phyloP scores from a whole-genome alignment of 768 basidiomycete species.

The Naematelia aurantialba region DNA sequence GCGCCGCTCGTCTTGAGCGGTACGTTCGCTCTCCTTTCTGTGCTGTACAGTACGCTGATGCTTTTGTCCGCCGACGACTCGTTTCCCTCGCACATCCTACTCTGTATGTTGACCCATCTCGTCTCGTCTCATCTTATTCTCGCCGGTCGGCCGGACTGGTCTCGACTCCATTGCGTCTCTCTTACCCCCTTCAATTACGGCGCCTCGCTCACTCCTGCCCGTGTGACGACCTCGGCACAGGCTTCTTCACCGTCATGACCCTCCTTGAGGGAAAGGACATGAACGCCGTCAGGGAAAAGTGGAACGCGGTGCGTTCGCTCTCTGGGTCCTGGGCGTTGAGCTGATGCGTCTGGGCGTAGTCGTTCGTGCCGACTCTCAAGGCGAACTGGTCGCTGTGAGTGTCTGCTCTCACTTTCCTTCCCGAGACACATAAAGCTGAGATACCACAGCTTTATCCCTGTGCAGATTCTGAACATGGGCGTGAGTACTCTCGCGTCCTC shows the following conservation, averaged over 20 bases:
- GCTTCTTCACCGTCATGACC: constrained; percentile 73
- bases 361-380: constrained; percentile 44
- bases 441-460: constrained; percentile 39
- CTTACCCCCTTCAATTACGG: background rate
- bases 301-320: constrained; percentile 45
- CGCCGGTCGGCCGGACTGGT: background rate
- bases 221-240: constrained; percentile 10
- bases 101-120: background rate
- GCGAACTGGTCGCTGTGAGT: constrained; percentile 47
- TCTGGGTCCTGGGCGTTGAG: background rate
- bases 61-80: too few species aligned
- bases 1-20: constrained; percentile 63
- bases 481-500: too few species aligned
- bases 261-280: constrained; percentile 69
- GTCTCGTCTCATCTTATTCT: background rate
- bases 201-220: background rate
- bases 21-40: constrained; percentile 13
- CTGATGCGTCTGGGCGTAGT: constrained; percentile 10
- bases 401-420: background rate
- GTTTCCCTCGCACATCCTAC: too few species aligned
- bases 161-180: background rate
- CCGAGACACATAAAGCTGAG: constrained; percentile 8
- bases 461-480: constrained; percentile 47
- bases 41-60: background rate
- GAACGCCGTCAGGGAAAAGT: constrained; percentile 56